These are phyloP conservation scores for barrel medic (Medicago truncatula) DNA, from an alignment of 306 rosid genomes.

Conservation along the genomic window DNA sequence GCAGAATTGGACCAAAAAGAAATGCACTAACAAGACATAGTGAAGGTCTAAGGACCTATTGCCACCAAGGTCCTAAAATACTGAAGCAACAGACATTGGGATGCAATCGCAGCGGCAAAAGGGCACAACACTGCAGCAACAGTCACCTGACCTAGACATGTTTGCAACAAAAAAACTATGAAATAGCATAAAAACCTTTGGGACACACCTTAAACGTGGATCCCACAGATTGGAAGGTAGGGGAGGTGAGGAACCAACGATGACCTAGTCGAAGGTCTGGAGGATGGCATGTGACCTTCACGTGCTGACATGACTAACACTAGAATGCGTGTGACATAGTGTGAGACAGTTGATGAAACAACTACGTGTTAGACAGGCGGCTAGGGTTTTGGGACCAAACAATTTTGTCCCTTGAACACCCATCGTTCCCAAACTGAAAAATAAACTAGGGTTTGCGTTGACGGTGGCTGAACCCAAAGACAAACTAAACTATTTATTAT, in stretches of 20 bases:
- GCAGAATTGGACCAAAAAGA: background rate
- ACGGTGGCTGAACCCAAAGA: too few relatives aligned
- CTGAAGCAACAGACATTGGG: background rate
- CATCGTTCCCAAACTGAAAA: background rate
- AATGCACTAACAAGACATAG: background rate
- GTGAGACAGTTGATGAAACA: background rate
- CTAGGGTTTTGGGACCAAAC: background rate
- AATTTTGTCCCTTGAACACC: background rate
- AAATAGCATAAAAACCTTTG: background rate
- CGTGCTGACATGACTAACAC: too few relatives aligned
- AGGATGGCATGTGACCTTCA: background rate
- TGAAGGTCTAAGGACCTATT: background rate
- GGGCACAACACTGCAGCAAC: background rate
- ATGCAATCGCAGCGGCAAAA: background rate
- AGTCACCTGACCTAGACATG: background rate
- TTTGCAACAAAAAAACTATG: background rate
- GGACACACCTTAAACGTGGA: background rate
- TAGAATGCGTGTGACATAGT: background rate
- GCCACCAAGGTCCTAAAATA: background rate
- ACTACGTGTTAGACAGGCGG: background rate
- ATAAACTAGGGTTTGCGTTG: background rate
- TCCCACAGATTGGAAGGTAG: background rate
- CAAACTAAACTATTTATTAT: too few relatives aligned
- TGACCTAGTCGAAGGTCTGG: background rate
- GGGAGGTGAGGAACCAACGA: background rate